phyloP scores from a whole-genome alignment of 2,329 filamentous ascomycete genomes.

The Cladophialophora exuberans region DNA sequence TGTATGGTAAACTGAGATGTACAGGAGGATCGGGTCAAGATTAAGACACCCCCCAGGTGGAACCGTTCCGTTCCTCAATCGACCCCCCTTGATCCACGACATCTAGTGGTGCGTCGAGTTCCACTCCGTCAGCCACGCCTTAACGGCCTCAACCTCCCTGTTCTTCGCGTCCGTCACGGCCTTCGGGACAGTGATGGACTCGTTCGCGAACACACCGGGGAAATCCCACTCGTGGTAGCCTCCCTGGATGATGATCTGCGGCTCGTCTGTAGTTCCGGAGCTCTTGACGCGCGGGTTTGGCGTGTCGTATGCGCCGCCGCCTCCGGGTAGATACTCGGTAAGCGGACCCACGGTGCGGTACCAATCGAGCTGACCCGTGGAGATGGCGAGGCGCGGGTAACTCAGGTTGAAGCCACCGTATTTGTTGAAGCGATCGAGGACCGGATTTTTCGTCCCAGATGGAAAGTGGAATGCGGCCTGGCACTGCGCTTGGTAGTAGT shows the following conservation, averaged over 20 bases:
- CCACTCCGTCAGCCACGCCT: slow-evolving; percentile 17
- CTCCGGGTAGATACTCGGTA: slow-evolving; percentile 46
- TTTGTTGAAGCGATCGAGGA: slow-evolving; percentile 71
- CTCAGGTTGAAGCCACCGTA: slow-evolving; percentile 73
- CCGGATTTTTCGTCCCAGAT: no score
- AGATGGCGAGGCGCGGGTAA: slow-evolving; percentile 73
- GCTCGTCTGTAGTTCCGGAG: slow-evolving; percentile 63
- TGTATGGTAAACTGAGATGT: no score
- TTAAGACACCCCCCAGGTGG: background rate
- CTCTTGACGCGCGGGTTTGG: background rate
- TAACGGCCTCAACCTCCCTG: slow-evolving; percentile 14
- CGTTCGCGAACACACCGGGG: slow-evolving; percentile 8
- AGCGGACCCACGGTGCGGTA: slow-evolving; percentile 77
- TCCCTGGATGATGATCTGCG: slow-evolving; percentile 70
- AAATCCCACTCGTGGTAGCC: slow-evolving; percentile 79
- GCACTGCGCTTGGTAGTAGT: slow-evolving; percentile 67
- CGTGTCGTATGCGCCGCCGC: background rate
- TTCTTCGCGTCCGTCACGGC: slow-evolving; percentile 11
- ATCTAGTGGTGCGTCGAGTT: slow-evolving; percentile 10
- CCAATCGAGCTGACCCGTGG: slow-evolving; percentile 78
- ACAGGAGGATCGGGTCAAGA: background rate
- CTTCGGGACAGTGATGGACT: background rate
- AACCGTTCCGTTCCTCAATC: no score
- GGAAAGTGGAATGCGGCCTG: slow-evolving; percentile 69
- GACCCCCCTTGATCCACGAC: background rate